Conservation (phyloP, 2,329 filamentous ascomycete species). For the Aspergillus puulaauensis region DNA sequence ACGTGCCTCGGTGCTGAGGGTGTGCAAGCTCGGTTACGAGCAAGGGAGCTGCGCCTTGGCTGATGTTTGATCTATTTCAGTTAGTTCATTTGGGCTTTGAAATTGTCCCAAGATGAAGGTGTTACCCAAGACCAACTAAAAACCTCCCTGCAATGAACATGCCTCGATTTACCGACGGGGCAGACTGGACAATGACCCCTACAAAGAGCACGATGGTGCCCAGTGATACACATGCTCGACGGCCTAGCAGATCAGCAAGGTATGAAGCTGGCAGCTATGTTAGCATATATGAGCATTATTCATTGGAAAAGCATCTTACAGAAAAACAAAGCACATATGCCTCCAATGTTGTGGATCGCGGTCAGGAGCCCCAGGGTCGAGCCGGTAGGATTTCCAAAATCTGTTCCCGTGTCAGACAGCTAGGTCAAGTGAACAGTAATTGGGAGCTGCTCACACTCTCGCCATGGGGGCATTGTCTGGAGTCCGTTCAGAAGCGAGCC, state of each 20-base stretch:
- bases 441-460: slow-evolving; percentile 10
- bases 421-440: not conserved
- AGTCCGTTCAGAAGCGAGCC: slow-evolving; percentile 19
- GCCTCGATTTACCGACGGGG: slow-evolving; percentile 18
- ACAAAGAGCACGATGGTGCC: slow-evolving; percentile 19
- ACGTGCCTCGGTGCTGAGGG: slow-evolving; percentile 28
- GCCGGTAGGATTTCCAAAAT: slow-evolving; percentile 15
- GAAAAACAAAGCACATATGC: slow-evolving; percentile 18
- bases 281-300: not conserved
- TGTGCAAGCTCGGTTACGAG: slow-evolving; percentile 29
- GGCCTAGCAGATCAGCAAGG: slow-evolving; percentile 18
- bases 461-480: slow-evolving; percentile 20
- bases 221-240: slow-evolving; percentile 13
- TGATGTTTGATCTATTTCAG: slow-evolving; percentile 4
- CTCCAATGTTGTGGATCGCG: slow-evolving; percentile 19
- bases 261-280: slow-evolving; percentile 14
- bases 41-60: slow-evolving; percentile 24
- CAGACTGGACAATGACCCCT: slow-evolving; percentile 18
- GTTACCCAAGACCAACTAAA: slow-evolving; percentile 28
- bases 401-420: not conserved
- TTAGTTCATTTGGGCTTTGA: not conserved
- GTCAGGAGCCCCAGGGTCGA: slow-evolving; percentile 16
- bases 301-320: not conserved
- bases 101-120: no score
- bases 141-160: slow-evolving; percentile 31